Evolutionary conservation across 257 asterid genomes (phyloP).

Genomic region (Primulina huaijiensis): DNA sequence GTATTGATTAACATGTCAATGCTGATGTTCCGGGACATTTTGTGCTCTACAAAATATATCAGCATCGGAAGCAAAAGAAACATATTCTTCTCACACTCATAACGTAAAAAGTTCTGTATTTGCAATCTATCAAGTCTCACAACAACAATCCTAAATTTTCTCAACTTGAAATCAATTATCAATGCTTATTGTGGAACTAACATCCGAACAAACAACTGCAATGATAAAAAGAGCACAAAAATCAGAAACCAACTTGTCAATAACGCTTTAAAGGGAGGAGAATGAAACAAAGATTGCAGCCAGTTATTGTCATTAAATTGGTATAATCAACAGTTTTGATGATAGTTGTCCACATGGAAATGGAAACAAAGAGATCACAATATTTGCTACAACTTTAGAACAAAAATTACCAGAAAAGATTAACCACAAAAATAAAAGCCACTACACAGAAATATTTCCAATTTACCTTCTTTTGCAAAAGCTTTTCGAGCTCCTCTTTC

Average conservation of each 20-base stretch:
- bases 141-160: too few species aligned
- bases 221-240: too few species aligned
- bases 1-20: too few species aligned
- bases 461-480: constrained; percentile 70
- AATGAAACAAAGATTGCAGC: not conserved
- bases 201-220: too few species aligned
- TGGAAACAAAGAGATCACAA: not conserved
- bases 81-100: too few species aligned
- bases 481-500: constrained; percentile 65
- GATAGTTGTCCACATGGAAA: not conserved
- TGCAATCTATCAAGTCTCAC: too few species aligned
- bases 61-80: too few species aligned
- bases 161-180: too few species aligned
- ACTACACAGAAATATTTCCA: not conserved
- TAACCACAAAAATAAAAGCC: constrained; percentile 6
- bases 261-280: not conserved
- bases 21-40: too few species aligned
- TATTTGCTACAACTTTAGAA: not conserved
- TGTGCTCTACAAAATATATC: too few species aligned
- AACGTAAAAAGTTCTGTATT: too few species aligned
- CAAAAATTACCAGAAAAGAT: not conserved
- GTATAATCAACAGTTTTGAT: not conserved
- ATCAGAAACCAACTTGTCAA: not conserved
- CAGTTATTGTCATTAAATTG: not conserved
- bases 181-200: too few species aligned